These are phyloP conservation scores for Colletotrichum endophyticum DNA, from an alignment of 2,329 filamentous ascomycete species.

Conservation along the genomic window DNA sequence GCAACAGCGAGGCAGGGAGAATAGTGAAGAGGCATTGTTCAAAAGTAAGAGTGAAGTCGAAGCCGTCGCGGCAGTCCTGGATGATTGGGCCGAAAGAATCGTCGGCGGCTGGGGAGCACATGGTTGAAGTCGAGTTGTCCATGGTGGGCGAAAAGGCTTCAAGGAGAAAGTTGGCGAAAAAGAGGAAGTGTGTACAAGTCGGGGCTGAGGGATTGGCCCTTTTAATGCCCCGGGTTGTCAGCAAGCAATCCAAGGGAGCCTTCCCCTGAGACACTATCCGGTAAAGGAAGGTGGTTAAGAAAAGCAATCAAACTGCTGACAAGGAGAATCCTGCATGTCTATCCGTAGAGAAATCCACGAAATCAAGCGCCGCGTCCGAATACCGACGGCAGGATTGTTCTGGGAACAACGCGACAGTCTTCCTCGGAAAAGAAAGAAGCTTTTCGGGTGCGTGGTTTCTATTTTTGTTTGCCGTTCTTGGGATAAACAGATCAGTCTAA, in stretches of 20 bases:
- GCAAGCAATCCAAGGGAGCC: not conserved
- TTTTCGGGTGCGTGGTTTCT: not conserved
- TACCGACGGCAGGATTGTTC: not conserved
- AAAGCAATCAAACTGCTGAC: not conserved
- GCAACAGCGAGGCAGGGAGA: constrained; percentile 32
- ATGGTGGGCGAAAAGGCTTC: not conserved
- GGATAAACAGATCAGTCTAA: not conserved
- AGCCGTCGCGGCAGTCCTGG: constrained; percentile 19
- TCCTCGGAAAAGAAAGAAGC: not conserved
- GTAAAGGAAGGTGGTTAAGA: constrained; percentile 14
- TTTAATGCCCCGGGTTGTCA: not conserved
- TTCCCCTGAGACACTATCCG: constrained; percentile 1
- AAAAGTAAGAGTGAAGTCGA: constrained; percentile 36
- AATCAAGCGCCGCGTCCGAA: not conserved
- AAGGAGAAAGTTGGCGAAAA: not conserved
- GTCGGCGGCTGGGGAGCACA: constrained; percentile 14
- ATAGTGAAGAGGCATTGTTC: constrained; percentile 32
- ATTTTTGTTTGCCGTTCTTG: not conserved
- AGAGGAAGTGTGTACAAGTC: accelerated
- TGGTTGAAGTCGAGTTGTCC: not conserved
- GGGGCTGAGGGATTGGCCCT: not conserved
- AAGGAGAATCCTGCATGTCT: not conserved
- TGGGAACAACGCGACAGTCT: not conserved
- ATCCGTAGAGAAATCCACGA: not conserved
- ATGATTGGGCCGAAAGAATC: constrained; percentile 29